phyloP scores from a whole-genome alignment of 805 yeast genomes.

The Starmerella sp. region DNA sequence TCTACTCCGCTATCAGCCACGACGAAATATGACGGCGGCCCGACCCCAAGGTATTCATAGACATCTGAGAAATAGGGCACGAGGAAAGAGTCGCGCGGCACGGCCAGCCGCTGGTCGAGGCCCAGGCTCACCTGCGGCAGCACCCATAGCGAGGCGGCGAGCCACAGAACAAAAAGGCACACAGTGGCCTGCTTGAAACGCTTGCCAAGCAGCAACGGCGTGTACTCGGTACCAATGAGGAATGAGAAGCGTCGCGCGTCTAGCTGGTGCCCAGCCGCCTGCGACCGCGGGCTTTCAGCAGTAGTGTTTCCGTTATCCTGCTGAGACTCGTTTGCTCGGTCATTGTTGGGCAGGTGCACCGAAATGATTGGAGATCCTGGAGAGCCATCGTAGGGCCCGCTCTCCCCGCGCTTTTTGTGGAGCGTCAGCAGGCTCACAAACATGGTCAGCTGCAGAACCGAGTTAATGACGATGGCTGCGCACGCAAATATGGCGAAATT shows the following conservation, averaged over 20 bases:
- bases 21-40: constrained; percentile 87
- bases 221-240: constrained; percentile 41
- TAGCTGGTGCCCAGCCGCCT: constrained; percentile 3
- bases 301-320: background rate
- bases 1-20: constrained; percentile 60
- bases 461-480: constrained; percentile 68
- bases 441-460: constrained; percentile 66
- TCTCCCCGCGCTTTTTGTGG: constrained; percentile 8
- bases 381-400: background rate
- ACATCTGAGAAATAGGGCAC: constrained; percentile 71
- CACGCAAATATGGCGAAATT: constrained; percentile 90
- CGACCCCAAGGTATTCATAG: constrained; percentile 62
- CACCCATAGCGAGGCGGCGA: constrained; percentile 56
- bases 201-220: constrained; percentile 46
- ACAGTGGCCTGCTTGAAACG: constrained; percentile 40
- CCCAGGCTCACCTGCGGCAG: constrained; percentile 67
- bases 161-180: constrained; percentile 46
- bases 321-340: background rate
- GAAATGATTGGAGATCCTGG: background rate
- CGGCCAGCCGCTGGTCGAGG: constrained; percentile 78
- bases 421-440: constrained; percentile 60
- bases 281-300: constrained; percentile 3
- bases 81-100: constrained; percentile 73
- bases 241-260: constrained; percentile 15
- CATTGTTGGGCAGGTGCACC: background rate